Percentiles rank a stretch among this genome's conserved stretches.
Evolutionary conservation across 2,329 filamentous ascomycete species (phyloP).

Genomic region (Colletotrichum orbiculare): DNA sequence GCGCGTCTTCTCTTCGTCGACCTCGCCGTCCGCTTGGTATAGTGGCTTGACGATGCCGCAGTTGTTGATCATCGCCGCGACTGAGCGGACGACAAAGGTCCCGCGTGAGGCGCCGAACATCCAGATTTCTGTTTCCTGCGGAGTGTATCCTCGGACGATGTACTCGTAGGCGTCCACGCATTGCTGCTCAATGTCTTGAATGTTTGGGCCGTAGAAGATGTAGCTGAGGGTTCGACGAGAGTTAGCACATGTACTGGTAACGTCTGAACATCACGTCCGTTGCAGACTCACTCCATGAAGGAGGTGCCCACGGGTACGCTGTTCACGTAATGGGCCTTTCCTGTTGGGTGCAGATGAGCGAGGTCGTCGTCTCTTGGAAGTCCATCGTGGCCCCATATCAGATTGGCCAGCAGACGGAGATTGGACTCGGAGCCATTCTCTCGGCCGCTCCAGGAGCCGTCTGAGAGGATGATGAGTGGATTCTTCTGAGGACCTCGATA

Average conservation of each 20-base stretch:
- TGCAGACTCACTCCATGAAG: conserved; percentile 16
- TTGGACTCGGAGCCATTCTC: conserved; percentile 37
- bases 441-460: conserved; percentile 40
- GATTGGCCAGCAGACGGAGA: conserved; percentile 36
- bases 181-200: conserved; percentile 29
- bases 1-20: conserved; percentile 27
- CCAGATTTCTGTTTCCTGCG: conserved; percentile 39
- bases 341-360: conserved; percentile 16
- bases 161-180: conserved; percentile 38
- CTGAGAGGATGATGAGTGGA: conserved; percentile 34
- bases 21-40: conserved; percentile 6
- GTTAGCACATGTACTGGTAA: too few relatives aligned
- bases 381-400: conserved; percentile 31
- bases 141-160: conserved; percentile 29
- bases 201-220: conserved; percentile 13
- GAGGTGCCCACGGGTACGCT: conserved; percentile 17
- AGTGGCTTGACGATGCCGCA: conserved; percentile 41
- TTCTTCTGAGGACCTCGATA: conserved; percentile 29
- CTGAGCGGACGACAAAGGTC: conserved; percentile 40
- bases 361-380: conserved; percentile 15
- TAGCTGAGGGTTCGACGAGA: background rate
- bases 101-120: conserved; percentile 44
- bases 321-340: conserved; percentile 24
- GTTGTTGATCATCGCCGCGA: conserved; percentile 45
- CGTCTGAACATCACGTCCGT: too few relatives aligned